Evolutionary conservation across 2,329 filamentous ascomycete genomes (phyloP).

Genomic region (Alternaria burnsii): DNA sequence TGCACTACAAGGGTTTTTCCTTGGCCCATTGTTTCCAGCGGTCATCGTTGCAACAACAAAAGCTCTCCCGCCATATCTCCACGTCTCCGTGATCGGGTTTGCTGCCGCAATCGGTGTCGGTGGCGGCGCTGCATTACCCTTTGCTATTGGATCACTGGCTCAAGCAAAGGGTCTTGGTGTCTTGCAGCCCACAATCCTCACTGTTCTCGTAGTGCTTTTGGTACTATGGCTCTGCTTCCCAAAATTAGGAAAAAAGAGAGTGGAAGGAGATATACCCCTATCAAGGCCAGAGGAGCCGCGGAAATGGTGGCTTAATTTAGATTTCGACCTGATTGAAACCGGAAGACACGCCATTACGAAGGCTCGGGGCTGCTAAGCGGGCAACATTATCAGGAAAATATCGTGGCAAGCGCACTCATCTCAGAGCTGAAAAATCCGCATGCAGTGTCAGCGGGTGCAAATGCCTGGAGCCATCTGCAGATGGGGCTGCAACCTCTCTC

Average conservation of each 20-base stretch:
- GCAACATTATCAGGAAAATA: no score
- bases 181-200: constrained; percentile 65
- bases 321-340: background rate
- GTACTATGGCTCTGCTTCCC: constrained; percentile 57
- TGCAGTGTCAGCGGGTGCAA: background rate
- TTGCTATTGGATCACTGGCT: constrained; percentile 70
- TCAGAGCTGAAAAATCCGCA: background rate
- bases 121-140: constrained; percentile 72
- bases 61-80: constrained; percentile 74
- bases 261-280: background rate
- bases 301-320: background rate
- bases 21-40: constrained; percentile 79
- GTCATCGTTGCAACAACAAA: constrained; percentile 76
- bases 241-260: constrained; percentile 18
- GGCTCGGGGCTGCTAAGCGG: background rate
- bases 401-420: background rate
- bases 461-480: background rate
- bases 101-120: constrained; percentile 76
- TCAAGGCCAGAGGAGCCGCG: background rate
- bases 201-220: constrained; percentile 58
- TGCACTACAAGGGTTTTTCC: constrained; percentile 75
- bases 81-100: constrained; percentile 80
- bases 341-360: background rate
- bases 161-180: constrained; percentile 65
- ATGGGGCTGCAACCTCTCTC: background rate